Conservation (phyloP, 2,329 filamentous ascomycete species). For the Pestalotiopsis sp. region DNA sequence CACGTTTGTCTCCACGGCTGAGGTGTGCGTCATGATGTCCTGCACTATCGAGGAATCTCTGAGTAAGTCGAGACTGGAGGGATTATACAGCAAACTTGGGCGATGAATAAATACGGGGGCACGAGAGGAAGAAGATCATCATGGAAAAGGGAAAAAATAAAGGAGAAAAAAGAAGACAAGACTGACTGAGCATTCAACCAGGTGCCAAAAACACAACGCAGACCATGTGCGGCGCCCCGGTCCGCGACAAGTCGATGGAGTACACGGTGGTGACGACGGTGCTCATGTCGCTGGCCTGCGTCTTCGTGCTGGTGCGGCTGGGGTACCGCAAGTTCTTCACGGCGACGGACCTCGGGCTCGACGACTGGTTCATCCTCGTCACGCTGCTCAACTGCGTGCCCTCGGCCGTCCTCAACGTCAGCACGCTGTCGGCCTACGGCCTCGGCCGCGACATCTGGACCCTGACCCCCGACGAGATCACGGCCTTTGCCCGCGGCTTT, state of each 20-base stretch:
- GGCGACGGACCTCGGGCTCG: conserved; percentile 15
- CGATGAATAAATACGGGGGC: neutral
- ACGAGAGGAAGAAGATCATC: neutral
- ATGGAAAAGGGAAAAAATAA: neutral
- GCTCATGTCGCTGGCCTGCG: conserved; percentile 14
- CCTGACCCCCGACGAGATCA: conserved; percentile 24
- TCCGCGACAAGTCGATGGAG: conserved; percentile 14
- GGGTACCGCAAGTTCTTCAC: conserved; percentile 18
- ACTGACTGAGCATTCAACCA: neutral
- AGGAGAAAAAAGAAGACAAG: neutral
- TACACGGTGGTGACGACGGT: conserved; percentile 16
- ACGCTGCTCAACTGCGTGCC: conserved; percentile 17
- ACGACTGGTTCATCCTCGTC: conserved; percentile 19
- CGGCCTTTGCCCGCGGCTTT: conserved; percentile 23
- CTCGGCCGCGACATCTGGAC: conserved; percentile 30
- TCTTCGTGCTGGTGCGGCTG: conserved; percentile 17
- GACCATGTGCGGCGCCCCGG: conserved; percentile 17
- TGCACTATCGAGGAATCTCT: conserved; percentile 16
- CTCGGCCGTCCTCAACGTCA: conserved; percentile 18
- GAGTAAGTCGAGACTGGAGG: conserved; percentile 9
- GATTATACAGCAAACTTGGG: neutral
- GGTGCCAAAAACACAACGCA: conserved; percentile 21
- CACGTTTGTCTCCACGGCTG: neutral
- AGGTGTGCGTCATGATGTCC: conserved; percentile 13
- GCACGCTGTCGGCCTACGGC: conserved; percentile 18